Evolutionary conservation across 2,329 filamentous ascomycete genomes (phyloP).

Genomic region (Fusarium pseudoanthophilum): DNA sequence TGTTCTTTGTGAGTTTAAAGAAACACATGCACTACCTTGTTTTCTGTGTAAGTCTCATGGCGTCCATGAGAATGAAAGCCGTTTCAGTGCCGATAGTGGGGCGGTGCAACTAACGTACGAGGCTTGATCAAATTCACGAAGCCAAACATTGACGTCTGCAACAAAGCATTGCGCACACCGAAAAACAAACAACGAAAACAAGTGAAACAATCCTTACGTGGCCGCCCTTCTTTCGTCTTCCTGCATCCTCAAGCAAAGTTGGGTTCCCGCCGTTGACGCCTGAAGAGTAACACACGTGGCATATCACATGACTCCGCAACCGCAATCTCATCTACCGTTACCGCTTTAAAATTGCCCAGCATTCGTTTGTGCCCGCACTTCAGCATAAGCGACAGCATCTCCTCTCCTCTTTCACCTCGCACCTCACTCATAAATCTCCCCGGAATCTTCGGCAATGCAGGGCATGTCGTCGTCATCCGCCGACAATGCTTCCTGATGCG

Average conservation of each 20-base stretch:
- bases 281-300: slow-evolving; percentile 9
- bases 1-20: fast-evolving
- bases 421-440: neutral
- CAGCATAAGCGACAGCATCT: slow-evolving; percentile 10
- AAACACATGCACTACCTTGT: fast-evolving
- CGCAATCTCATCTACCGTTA: neutral
- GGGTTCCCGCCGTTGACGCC: slow-evolving; percentile 7
- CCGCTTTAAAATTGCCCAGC: slow-evolving; percentile 3
- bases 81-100: neutral
- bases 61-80: neutral
- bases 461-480: slow-evolving; percentile 10
- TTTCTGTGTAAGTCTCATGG: neutral
- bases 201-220: neutral
- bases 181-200: neutral
- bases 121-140: neutral
- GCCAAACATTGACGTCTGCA: neutral
- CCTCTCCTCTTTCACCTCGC: neutral
- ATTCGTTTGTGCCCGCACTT: neutral
- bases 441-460: slow-evolving; percentile 24
- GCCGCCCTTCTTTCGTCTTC: neutral
- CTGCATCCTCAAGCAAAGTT: neutral
- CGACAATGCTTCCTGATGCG: slow-evolving; percentile 37
- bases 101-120: neutral
- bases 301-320: slow-evolving; percentile 11
- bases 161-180: neutral